Base-by-base conservation (phyloP, 495 filamentous ascomycete genomes). In the Mytilinidion resinicola region DNA sequence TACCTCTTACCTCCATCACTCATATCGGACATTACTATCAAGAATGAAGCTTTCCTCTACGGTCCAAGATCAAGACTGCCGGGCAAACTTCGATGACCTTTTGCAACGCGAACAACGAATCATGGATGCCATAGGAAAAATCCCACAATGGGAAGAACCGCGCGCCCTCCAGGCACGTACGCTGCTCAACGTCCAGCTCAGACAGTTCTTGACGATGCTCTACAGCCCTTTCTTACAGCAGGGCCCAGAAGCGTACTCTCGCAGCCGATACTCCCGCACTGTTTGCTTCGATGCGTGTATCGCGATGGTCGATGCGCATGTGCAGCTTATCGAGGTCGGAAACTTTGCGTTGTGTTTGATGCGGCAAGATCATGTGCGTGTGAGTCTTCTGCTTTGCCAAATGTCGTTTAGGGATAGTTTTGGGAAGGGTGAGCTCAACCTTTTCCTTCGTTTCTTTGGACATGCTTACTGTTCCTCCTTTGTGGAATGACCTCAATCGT, bases 301-400 rank as follows among this genome's bases (percentile, higher is more conserved):
- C 6, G 20, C 37, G n/a, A 15, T 55, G 30, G 53, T 63, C 1
- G 50, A 63, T n/a, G 12, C 37, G 14, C 60, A 63, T 34, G 42
- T 38, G 19, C 21, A 55, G 7, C 41, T 59, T 14, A 36, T 59
- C 9, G 55, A 58, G 21, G 10, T 25, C 6, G 34, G 43, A 3
- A 63, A 63, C 36, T 63, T 50, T 12, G 50, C 51, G 2, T 51
- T 63, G 1, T 59, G 55, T 21, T 59, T 55, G 20, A 54, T 55
- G 10, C 30, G 55, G 19, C 57, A 51, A 1, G 60, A 63, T 25
- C 58, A 58, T 43, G 52, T 53, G 20, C 55, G 60, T n/a, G 55
- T 55, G 1, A 49, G 44, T 19, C 55, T 62, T 8, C 10, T 57
- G 10, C 36, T 56, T 34, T 57, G 54, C 41, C 60, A 57, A 21